Conservation (phyloP, 2,329 filamentous ascomycete genomes). For the Nigrospora sphaerica region DNA sequence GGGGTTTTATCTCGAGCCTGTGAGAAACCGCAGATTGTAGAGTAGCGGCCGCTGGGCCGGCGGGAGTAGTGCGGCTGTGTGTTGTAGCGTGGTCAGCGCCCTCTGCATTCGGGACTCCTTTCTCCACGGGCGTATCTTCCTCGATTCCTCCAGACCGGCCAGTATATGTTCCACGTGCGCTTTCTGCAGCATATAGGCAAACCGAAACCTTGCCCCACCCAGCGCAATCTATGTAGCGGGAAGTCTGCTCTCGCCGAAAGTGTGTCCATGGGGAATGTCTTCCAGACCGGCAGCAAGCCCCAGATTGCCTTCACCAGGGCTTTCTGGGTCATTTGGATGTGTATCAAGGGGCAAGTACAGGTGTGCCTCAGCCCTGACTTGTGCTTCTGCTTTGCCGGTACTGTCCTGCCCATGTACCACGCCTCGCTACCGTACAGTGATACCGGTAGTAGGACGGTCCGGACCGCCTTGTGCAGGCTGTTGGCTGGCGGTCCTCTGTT, state of each 20-base stretch:
- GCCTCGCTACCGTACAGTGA: slow-evolving; percentile 3
- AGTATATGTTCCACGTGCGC: not conserved
- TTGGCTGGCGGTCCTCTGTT: not conserved
- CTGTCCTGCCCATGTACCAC: no score
- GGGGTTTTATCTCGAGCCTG: no score
- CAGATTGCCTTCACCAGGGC: slow-evolving; percentile 1
- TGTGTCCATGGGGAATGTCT: not conserved
- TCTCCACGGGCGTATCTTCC: not conserved
- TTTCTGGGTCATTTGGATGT: not conserved
- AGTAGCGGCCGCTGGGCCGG: no score
- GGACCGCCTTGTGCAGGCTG: not conserved
- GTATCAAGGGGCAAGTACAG: not conserved
- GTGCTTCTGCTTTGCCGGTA: not conserved
- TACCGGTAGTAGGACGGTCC: slow-evolving; percentile 1
- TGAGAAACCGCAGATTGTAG: no score
- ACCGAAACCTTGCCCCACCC: not conserved
- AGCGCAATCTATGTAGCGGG: not conserved
- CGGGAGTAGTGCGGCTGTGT: no score
- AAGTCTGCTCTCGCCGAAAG: not conserved
- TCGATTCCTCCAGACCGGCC: no score
- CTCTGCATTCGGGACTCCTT: not conserved
- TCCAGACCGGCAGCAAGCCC: not conserved
- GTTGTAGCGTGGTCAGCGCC: no score
- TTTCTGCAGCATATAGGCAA: not conserved
- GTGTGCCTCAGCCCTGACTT: not conserved